Conservation (phyloP, 345 rosid species). For the Moricandia moricandioides region DNA sequence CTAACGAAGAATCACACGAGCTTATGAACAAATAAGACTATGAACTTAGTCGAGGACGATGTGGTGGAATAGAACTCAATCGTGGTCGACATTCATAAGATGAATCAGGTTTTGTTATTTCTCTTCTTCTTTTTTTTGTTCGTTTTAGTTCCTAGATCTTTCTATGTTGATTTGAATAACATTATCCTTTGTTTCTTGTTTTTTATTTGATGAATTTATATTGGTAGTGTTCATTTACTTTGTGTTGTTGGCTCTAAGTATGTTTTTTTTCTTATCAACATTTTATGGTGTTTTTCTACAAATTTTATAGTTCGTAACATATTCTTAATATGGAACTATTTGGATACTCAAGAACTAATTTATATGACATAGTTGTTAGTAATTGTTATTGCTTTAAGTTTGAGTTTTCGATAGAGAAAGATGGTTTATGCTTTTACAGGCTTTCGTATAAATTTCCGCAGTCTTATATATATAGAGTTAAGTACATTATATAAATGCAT, state of each 20-base stretch:
- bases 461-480: neutral
- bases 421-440: neutral
- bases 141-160: conserved; percentile 19
- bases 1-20: conserved; percentile 27
- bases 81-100: conserved; percentile 11
- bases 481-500: neutral
- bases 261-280: conserved; percentile 17
- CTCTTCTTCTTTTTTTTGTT: neutral
- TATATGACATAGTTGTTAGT: neutral
- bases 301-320: neutral
- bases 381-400: neutral
- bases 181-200: conserved; percentile 9
- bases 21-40: conserved; percentile 25
- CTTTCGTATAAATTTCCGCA: neutral
- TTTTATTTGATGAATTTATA: conserved; percentile 9
- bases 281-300: conserved; percentile 17
- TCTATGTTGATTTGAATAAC: conserved; percentile 19
- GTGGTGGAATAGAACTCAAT: conserved; percentile 6
- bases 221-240: conserved; percentile 24
- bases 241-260: conserved; percentile 2
- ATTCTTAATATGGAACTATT: neutral
- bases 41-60: conserved; percentile 4
- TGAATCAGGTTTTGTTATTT: conserved; percentile 18
- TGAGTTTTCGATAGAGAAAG: neutral
- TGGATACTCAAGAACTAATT: neutral